These are phyloP conservation scores for Ascoidea tarda DNA, from an alignment of 805 yeast genomes.

Conservation along the genomic window DNA sequence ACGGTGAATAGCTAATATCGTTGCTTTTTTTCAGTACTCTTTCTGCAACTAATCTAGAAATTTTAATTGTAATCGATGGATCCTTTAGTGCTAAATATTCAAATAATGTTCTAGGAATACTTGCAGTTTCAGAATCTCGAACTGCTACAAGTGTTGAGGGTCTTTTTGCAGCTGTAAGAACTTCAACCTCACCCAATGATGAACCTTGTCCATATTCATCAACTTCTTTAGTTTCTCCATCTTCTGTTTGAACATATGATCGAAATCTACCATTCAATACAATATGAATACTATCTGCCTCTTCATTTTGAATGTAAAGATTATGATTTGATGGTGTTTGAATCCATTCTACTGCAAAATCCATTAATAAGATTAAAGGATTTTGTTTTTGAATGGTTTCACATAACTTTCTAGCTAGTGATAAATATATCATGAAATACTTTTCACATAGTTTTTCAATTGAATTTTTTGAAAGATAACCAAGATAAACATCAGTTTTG, in stretches of 20 bases:
- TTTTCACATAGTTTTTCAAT: slow-evolving; percentile 59
- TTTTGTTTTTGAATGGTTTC: slow-evolving; percentile 45
- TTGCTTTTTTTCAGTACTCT: slow-evolving; percentile 20
- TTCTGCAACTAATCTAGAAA: slow-evolving; percentile 74
- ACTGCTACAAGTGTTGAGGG: slow-evolving; percentile 66
- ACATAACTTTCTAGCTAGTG: slow-evolving; percentile 63
- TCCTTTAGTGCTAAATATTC: slow-evolving; percentile 72
- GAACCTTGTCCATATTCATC: slow-evolving; percentile 92
- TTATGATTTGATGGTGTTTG: slow-evolving; percentile 79
- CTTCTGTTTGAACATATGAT: slow-evolving; percentile 20
- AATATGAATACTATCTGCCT: slow-evolving; percentile 82
- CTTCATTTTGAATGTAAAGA: slow-evolving; percentile 68
- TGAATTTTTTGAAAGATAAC: slow-evolving; percentile 48
- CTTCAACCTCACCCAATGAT: slow-evolving; percentile 91
- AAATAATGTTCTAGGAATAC: slow-evolving; percentile 83
- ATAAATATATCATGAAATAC: slow-evolving; percentile 60
- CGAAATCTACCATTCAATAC: slow-evolving; percentile 82
- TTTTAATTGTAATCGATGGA: slow-evolving; percentile 84
- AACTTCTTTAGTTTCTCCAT: slow-evolving; percentile 19
- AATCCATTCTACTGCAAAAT: slow-evolving; percentile 91
- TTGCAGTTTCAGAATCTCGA: slow-evolving; percentile 85
- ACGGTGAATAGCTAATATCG: slow-evolving; percentile 5
- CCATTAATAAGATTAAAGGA: slow-evolving; percentile 43
- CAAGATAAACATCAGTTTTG: slow-evolving; percentile 48
- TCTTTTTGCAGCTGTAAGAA: slow-evolving; percentile 65